Base-by-base conservation (phyloP, 2,329 filamentous ascomycete species). In the Thyridium curvatum region DNA sequence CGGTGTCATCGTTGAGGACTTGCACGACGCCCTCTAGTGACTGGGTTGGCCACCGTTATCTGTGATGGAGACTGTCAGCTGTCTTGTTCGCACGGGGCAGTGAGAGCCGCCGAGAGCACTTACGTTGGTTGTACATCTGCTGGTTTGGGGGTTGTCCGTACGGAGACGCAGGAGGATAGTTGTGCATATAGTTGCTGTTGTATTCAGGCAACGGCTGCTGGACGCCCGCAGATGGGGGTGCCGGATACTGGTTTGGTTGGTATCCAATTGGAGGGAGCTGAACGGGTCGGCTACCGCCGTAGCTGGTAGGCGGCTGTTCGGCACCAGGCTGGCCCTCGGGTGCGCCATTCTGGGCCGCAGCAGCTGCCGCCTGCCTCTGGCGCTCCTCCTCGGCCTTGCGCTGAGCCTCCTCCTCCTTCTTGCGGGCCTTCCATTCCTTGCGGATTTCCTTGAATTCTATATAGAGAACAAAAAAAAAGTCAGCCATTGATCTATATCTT, bases 391-490 rank as follows among this genome's bases (percentile, higher is more conserved):
- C 87, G 12, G 84, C 85, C 71, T 96, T 96, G 56, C 90, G 86
- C 52, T 80, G 75, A 37, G 83, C 83, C 49, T 97, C 91, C 53
- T 97, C 91, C 61, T 97, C 93, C 86, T 98, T 98, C 79, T 97
- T 97, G 56, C 93, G 88, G 30, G 87, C 86, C 70, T 97, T 98
- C 93, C 93, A 98, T 58, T 97, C 91, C 60, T 97, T 97, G 47
- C 93, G 86, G 44, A 97, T 96, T 58, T 98, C 93, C 61, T 98
- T 98, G 69, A 98, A 97, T 64, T 97, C 93, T 97, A n/a, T n/a
- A n/a, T n/a, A n/a, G 56, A 48, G 21, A 10, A 10, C 6, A 26
- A 26, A 26, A 6, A 26, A 6, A 6, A 54, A 43, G 42, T 45
- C 40, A 41, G 44, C 47, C 51, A 47, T 45, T 46, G 46, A 45